Evolutionary conservation across 495 filamentous ascomycete species (phyloP).

Genomic region (Aspergillus kassunensis): DNA sequence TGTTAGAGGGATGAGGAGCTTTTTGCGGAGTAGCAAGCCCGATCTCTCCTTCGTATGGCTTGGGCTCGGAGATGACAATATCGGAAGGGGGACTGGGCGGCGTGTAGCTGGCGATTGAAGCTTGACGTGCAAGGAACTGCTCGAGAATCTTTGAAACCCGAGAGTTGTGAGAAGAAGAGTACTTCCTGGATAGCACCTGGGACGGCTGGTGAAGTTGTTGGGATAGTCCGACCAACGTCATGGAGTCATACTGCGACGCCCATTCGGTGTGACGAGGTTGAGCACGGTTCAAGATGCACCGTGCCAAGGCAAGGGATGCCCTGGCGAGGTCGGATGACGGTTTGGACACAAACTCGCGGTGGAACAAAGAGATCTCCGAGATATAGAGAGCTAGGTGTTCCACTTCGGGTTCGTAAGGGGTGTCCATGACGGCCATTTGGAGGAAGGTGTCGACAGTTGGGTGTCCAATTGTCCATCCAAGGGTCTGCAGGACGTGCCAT

Average conservation of each 20-base stretch:
- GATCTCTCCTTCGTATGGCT: conserved; percentile 46
- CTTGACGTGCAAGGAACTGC: conserved; percentile 81
- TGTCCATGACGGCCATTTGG: conserved; percentile 65
- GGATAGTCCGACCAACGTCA: conserved; percentile 73
- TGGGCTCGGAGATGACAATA: conserved; percentile 48
- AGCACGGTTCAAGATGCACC: conserved; percentile 77
- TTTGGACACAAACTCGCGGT: conserved; percentile 90
- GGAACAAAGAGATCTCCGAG: conserved; percentile 89
- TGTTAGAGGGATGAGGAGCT: conserved; percentile 55
- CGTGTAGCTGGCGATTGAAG: conserved; percentile 65
- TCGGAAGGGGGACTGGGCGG: conserved; percentile 69
- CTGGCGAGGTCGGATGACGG: conserved; percentile 87
- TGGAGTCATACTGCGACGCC: conserved; percentile 75
- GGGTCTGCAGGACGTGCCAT: conserved; percentile 98
- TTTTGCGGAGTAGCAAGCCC: conserved; percentile 83
- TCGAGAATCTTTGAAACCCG: conserved; percentile 77
- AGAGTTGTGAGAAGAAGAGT: conserved; percentile 75
- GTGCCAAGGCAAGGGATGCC: conserved; percentile 77
- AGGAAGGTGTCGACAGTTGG: conserved; percentile 93
- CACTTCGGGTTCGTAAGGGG: conserved; percentile 69
- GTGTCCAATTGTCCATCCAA: conserved; percentile 93
- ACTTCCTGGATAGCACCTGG: conserved; percentile 80
- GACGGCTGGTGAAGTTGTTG: conserved; percentile 87
- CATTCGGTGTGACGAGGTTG: conserved; percentile 73
- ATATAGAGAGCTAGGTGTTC: conserved; percentile 95